Evolutionary conservation across 2,329 filamentous ascomycete species (phyloP).

Genomic region (Byssochlamys sp.): DNA sequence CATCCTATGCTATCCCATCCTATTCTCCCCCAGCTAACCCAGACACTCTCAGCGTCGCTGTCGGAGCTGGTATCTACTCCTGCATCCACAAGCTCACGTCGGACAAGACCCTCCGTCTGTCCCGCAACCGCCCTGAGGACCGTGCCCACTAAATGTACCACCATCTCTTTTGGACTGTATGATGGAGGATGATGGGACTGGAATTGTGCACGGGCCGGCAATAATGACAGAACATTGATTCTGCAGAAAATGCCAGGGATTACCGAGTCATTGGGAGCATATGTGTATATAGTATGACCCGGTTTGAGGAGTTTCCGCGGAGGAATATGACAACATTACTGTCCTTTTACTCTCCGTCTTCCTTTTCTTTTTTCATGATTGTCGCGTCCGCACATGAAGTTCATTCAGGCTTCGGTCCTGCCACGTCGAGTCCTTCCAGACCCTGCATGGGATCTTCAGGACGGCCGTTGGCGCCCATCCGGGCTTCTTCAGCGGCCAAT

Average conservation of each 20-base stretch:
- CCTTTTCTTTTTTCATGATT: slow-evolving; percentile 11
- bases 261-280: slow-evolving; percentile 13
- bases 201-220: slow-evolving; percentile 15
- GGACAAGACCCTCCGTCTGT: slow-evolving; percentile 87
- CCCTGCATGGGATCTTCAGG: slow-evolving; percentile 89
- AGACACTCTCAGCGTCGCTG: slow-evolving; percentile 45
- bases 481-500: slow-evolving; percentile 48
- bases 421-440: slow-evolving; percentile 83
- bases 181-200: neutral
- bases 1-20: neutral
- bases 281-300: slow-evolving; percentile 31
- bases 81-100: slow-evolving; percentile 68
- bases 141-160: slow-evolving; percentile 31
- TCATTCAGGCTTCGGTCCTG: slow-evolving; percentile 73
- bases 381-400: slow-evolving; percentile 9
- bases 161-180: slow-evolving; percentile 14
- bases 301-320: slow-evolving; percentile 17
- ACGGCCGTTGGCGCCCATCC: slow-evolving; percentile 42
- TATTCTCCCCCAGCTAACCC: slow-evolving; percentile 11
- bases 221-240: slow-evolving; percentile 19
- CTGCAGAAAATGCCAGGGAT: slow-evolving; percentile 10
- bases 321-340: slow-evolving; percentile 20
- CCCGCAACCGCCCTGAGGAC: slow-evolving; percentile 52
- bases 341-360: neutral
- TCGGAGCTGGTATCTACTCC: slow-evolving; percentile 75